Evolutionary conservation across 2,329 filamentous ascomycete genomes (phyloP), one percentile per base, ranked within the genome.

Genomic region (Drechslerella coelobrocha): DNA sequence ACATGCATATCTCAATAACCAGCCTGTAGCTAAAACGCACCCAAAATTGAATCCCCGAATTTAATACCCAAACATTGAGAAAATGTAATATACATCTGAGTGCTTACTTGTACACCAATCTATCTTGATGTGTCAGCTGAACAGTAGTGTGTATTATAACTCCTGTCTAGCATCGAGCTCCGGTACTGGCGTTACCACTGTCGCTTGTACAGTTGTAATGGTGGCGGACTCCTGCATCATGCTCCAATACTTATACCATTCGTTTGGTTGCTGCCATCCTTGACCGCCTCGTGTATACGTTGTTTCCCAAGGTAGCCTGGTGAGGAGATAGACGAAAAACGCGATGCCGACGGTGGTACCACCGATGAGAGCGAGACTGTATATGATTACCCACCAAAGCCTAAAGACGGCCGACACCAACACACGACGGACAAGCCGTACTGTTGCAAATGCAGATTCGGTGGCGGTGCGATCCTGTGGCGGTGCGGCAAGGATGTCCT

Each of bases 381-480:
- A 63, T 21, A 71, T 55, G 19, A 50, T 60, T 6, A 60, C n/a
- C 66, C 59, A 71, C 45, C 47, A 60, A 2, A 62, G 45, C 19
- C 31, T 29, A 24, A 63, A 63, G 19, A 71, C 41, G 2, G 59
- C 51, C 2, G 27, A 48, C 17, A 63, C 45, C 52, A 63, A 59
- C 47, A 51, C 45, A 10, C 53, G 47, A 14, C 48, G 21, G 39
- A 62, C 24, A 39, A 62, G 60, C 24, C 47, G 47, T 6, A 71
- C 17, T 60, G 66, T 63, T 63, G 66, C 59, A 54, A 63, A 62
- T 26, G 48, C 53, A 8, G 59, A 37, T 17, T 34, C 29, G 47
- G 66, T 71, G 66, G 66, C 66, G 51, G 66, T 60, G 65, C 55
- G 31, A 43, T 47, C 26, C 51, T 43, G 59, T 69, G 65, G 57